A percentile compares a stretch with the other conserved stretches of the same genome.
Conservation (phyloP, 768 basidiomycete genomes). For the Leucocoprinus sp. region DNA sequence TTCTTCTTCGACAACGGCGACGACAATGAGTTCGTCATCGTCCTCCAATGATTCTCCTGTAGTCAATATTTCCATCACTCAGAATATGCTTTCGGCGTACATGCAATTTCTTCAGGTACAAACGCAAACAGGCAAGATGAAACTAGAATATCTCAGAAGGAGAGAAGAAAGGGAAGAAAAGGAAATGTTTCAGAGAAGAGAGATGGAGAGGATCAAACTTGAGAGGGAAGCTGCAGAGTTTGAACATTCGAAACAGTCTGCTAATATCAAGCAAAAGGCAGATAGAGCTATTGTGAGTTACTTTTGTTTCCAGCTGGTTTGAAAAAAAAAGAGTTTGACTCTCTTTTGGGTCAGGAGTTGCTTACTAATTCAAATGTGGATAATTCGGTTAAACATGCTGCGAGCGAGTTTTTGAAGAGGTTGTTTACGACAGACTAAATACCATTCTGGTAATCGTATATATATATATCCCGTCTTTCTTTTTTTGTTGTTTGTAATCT, state of each 20-base stretch:
- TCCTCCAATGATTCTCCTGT: constrained; percentile 2
- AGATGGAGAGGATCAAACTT: constrained; percentile 42
- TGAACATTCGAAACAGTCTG: constrained; percentile 43
- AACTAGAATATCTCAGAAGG: constrained; percentile 59
- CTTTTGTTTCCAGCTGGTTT: neutral
- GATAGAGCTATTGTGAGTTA: constrained; percentile 56
- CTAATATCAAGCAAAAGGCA: constrained; percentile 49
- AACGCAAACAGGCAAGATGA: constrained; percentile 60
- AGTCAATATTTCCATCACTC: constrained; percentile 44
- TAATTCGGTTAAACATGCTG: constrained; percentile 53
- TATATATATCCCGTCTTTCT: neutral
- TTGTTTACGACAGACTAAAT: constrained; percentile 17
- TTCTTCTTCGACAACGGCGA: constrained; percentile 11
- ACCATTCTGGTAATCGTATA: too few species aligned
- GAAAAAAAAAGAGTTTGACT: neutral
- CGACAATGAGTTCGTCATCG: constrained; percentile 3
- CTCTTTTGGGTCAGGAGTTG: constrained; percentile 33
- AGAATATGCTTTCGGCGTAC: constrained; percentile 47
- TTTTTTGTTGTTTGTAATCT: neutral
- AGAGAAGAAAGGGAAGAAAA: constrained; percentile 65
- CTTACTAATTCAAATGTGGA: constrained; percentile 52
- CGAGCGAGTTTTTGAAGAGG: constrained; percentile 65
- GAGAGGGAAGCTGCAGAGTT: constrained; percentile 52
- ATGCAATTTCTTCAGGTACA: constrained; percentile 59
- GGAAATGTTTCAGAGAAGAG: constrained; percentile 42